A percentile compares a stretch with the other conserved stretches of the same genome.
Evolutionary conservation across 2,329 filamentous ascomycete genomes (phyloP).

Genomic region (Ophiognomonia clavigignenti-juglandacearum): DNA sequence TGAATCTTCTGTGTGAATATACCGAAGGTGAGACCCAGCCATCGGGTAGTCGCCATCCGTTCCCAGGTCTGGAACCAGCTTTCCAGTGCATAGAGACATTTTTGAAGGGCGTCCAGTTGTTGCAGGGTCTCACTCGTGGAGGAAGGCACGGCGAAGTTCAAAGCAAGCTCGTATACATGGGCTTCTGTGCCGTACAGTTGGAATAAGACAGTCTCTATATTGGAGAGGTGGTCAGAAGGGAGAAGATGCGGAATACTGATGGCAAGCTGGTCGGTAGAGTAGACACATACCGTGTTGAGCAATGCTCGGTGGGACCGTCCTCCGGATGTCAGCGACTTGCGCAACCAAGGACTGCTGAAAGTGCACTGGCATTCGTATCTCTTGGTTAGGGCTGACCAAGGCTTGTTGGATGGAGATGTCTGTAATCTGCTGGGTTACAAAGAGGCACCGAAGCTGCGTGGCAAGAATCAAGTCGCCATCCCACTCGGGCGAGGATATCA

Average conservation of each 20-base stretch:
- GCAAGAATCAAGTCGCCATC: conserved; percentile 46
- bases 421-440: conserved; percentile 30
- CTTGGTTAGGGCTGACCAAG: neutral
- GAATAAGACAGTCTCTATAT: conserved; percentile 29
- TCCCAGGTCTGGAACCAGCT: conserved; percentile 31
- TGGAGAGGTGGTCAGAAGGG: neutral
- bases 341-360: conserved; percentile 21
- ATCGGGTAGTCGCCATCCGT: conserved; percentile 22
- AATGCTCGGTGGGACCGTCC: conserved; percentile 20
- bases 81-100: conserved; percentile 24
- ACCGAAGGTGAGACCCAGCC: conserved; percentile 28
- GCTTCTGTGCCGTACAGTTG: conserved; percentile 32
- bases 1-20: conserved; percentile 30
- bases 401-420: conserved; percentile 10
- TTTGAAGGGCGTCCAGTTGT: conserved; percentile 23
- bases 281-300: conserved; percentile 20
- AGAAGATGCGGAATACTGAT: no score
- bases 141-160: conserved; percentile 16
- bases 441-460: conserved; percentile 34
- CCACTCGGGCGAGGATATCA: conserved; percentile 41
- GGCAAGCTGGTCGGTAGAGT: no score
- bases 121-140: neutral
- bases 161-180: conserved; percentile 31
- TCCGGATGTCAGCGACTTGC: conserved; percentile 22
- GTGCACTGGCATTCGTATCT: conserved; percentile 18